Evolutionary conservation across 2,329 filamentous ascomycete species (phyloP).

Genomic region (Penicillium sp.): DNA sequence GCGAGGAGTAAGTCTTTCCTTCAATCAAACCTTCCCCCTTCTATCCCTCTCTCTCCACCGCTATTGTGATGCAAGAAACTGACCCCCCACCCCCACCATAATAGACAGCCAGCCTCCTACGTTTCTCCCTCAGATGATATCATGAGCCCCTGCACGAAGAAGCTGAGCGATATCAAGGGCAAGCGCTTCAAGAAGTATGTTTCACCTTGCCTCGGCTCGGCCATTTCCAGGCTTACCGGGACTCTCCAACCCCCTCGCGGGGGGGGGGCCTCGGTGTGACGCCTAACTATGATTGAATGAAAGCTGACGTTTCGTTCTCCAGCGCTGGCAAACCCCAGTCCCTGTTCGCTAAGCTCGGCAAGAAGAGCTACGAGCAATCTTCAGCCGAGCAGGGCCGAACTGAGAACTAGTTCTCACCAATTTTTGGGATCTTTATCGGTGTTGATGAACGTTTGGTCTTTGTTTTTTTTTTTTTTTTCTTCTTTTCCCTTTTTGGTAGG

Average conservation of each 20-base stretch:
- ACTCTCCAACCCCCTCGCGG: not conserved
- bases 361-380: slow-evolving; percentile 46
- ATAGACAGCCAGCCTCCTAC: slow-evolving; percentile 37
- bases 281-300: not conserved
- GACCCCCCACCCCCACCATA: slow-evolving; percentile 14
- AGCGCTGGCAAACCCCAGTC: slow-evolving; percentile 46
- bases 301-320: slow-evolving; percentile 7
- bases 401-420: too few relatives aligned
- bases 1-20: slow-evolving; percentile 37
- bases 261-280: not conserved
- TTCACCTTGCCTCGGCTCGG: not conserved
- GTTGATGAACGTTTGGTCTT: not conserved
- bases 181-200: slow-evolving; percentile 50
- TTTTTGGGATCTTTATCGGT: not conserved
- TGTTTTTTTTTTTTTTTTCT: not conserved
- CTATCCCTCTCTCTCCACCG: not conserved
- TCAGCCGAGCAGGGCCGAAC: slow-evolving; percentile 21
- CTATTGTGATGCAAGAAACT: slow-evolving; percentile 15
- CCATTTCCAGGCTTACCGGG: not conserved
- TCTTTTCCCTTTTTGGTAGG: not conserved
- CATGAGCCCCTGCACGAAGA: slow-evolving; percentile 52
- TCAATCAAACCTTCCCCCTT: not conserved
- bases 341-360: slow-evolving; percentile 48
- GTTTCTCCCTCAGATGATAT: slow-evolving; percentile 52
- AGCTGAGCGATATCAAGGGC: slow-evolving; percentile 50